Conservation (phyloP, 208 protist species). For the Trypanosoma vivax region DNA sequence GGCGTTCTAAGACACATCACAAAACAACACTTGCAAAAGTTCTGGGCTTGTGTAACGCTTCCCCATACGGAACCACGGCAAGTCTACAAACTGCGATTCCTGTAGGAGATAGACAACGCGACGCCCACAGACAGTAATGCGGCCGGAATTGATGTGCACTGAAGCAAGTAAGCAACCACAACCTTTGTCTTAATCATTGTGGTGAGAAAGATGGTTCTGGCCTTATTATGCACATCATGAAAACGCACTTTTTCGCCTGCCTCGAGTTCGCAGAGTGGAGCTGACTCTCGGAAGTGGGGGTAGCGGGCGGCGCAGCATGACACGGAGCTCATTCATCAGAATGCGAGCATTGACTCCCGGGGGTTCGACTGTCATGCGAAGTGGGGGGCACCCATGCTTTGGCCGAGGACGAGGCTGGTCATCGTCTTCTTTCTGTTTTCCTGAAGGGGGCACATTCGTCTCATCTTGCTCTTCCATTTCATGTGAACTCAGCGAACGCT, state of each 20-base stretch:
- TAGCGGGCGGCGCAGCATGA: constrained; percentile 69
- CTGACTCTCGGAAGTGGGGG: constrained; percentile 39
- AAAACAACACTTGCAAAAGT: no score
- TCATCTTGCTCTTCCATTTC: background rate
- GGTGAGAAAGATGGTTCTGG: no score
- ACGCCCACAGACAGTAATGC: background rate
- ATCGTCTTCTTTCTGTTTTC: background rate
- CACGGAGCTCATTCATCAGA: constrained; percentile 69
- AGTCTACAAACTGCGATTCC: no score
- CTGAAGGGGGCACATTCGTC: background rate
- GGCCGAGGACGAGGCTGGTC: background rate
- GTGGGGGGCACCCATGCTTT: background rate
- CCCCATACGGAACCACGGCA: no score
- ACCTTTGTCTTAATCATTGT: background rate
- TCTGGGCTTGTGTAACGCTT: no score
- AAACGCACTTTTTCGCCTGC: background rate
- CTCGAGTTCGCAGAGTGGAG: background rate
- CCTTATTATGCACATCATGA: background rate
- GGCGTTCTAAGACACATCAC: no score
- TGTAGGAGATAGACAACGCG: no score
- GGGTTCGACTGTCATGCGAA: constrained; percentile 27
- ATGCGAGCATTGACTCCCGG: constrained; percentile 63
- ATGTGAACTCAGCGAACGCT: background rate
- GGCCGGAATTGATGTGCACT: background rate
- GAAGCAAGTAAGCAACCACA: background rate